Evolutionary conservation across 495 filamentous ascomycete genomes (phyloP), one percentile per base, ranked within the genome.

Genomic region (Penicillium roqueforti): DNA sequence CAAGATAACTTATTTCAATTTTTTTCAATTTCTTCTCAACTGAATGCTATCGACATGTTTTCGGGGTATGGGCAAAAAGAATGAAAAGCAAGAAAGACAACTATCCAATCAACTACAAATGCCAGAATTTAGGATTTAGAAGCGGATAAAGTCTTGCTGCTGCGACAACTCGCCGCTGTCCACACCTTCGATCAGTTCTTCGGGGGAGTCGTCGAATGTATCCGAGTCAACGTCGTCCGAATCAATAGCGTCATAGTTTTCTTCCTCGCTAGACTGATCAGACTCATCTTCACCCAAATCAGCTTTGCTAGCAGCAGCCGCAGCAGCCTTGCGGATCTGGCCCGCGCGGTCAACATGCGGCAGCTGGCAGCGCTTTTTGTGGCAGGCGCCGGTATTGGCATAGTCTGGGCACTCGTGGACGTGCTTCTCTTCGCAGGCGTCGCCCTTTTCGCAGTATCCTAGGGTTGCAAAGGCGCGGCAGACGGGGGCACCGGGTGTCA

Each of bases 321-420:
- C 64, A 41, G 77, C 72, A 59, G 76, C 75, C 59, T 85, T 86
- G 63, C 83, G 79, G 51, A 87, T 80, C 61, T 83, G 80, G 36
- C 83, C 83, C 34, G 93, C 93, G 71, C 90, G 85, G 72, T 95
- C 88, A 59, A 92, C 82, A 70, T 98, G 93, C 25, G 83, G 88
- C 54, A 97, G 76, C 62, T 83, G 85, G 77, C 93, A 98, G 31
- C 84, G 85, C 70, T 86, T 86, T 65, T 83, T 84, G 62, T 83
- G 85, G 82, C 93, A 98, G 32, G 78, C 72, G 55, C 92, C 92
- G 46, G 80, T 87, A 73, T 96, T 96, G 77, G 88, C 87, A 76
- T 95, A 96, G 67, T 97, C 89, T 41, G 93, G 93, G 65, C 93
- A 98, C 67, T 97, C 93, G 69, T 82, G 75, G 50, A 89, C 84